Evolutionary conservation across 1,284 basidiomycete species (phyloP).

Genomic region (Somion occarium): DNA sequence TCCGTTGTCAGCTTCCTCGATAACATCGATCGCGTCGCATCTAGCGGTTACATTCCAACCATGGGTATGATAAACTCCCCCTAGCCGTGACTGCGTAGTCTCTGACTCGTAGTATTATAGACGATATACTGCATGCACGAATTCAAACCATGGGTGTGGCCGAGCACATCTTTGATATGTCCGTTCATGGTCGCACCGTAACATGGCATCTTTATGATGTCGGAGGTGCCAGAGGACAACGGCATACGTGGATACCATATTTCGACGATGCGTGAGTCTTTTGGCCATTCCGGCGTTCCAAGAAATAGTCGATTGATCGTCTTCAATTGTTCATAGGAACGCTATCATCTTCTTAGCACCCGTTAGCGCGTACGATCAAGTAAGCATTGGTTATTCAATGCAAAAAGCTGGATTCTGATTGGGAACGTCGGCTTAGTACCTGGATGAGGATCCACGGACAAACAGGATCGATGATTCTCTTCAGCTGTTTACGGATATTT

Average conservation of each 20-base stretch:
- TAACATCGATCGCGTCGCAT: slow-evolving; percentile 64
- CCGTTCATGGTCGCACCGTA: slow-evolving; percentile 67
- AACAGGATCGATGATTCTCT: slow-evolving; percentile 82
- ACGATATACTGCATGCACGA: slow-evolving; percentile 79
- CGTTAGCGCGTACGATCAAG: slow-evolving; percentile 84
- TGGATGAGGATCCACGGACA: slow-evolving; percentile 77
- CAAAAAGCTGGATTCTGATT: slow-evolving; percentile 3
- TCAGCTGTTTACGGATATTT: slow-evolving; percentile 79
- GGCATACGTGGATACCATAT: slow-evolving; percentile 77
- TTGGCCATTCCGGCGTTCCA: too few species aligned
- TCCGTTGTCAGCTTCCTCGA: slow-evolving; percentile 59
- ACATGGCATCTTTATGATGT: slow-evolving; percentile 82
- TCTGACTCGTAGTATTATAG: slow-evolving; percentile 30
- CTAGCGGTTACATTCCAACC: slow-evolving; percentile 63
- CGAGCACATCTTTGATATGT: slow-evolving; percentile 71
- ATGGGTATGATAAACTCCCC: slow-evolving; percentile 42
- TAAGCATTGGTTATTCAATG: slow-evolving; percentile 23
- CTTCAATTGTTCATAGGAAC: slow-evolving; percentile 38
- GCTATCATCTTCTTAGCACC: slow-evolving; percentile 85
- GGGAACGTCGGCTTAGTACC: slow-evolving; percentile 49
- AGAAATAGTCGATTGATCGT: too few species aligned
- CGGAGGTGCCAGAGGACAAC: slow-evolving; percentile 77
- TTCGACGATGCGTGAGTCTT: slow-evolving; percentile 65
- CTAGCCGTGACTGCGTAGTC: neutral
- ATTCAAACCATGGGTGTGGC: slow-evolving; percentile 83